Percentiles rank a stretch among this genome's conserved stretches.
Evolutionary conservation across 371 early-diverging fungal genomes (phyloP).

Genomic region (Apophysomyces ossiformis): DNA sequence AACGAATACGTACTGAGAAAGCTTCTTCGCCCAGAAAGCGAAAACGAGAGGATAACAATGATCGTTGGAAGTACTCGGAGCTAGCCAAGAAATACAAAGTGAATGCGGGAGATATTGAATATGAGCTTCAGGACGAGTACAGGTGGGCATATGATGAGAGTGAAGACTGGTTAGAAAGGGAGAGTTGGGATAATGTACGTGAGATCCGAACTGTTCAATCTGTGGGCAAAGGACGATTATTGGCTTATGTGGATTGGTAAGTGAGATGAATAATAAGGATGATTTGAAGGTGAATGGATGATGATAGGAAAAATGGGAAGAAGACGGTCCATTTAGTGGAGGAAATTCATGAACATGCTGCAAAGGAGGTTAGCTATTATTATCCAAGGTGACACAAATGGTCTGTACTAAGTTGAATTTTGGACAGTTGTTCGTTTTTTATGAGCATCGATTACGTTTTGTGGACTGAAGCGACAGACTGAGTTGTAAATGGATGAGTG

Average conservation of each 20-base stretch:
- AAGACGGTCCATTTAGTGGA: constrained; percentile 36
- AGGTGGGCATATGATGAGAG: constrained; percentile 7
- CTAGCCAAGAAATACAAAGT: constrained; percentile 7
- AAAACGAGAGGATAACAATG: not conserved
- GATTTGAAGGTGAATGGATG: not conserved
- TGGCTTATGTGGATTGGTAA: constrained; percentile 40
- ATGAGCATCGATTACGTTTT: constrained; percentile 17
- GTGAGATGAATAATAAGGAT: not conserved
- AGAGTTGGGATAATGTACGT: constrained; percentile 23
- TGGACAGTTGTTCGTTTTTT: constrained; percentile 15
- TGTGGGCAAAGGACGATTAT: constrained; percentile 13
- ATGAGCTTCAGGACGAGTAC: constrained; percentile 11
- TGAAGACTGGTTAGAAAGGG: not conserved
- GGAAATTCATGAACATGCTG: constrained; percentile 33
- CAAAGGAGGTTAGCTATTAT: constrained; percentile 24
- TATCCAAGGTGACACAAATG: constrained; percentile 9
- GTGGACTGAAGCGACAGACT: constrained; percentile 7
- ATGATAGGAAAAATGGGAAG: constrained; percentile 33
- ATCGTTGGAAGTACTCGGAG: not conserved
- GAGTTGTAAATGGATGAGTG: constrained; percentile 3
- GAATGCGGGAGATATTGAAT: not conserved
- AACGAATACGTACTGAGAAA: not conserved
- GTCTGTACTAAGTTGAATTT: not conserved
- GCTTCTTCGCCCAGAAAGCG: not conserved
- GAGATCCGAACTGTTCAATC: constrained; percentile 26